Conservation (phyloP, 2,329 filamentous ascomycete species). For the Venturia effusa region DNA sequence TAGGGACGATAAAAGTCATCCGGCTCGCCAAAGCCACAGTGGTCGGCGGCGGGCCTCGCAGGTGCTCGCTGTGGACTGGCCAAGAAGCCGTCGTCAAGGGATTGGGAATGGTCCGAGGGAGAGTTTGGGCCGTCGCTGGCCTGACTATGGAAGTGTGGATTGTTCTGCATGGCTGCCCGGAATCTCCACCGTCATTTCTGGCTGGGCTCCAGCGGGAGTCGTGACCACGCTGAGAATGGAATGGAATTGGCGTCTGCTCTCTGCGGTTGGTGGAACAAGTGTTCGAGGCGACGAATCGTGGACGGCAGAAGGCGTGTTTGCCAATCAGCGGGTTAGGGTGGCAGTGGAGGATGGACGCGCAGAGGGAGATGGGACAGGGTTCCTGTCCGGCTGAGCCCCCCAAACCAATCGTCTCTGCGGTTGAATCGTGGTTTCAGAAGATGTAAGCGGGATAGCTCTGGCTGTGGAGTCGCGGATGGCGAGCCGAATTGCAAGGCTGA, state of each 20-base stretch:
- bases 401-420: neutral
- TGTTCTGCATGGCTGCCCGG: conserved; percentile 4
- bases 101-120: neutral
- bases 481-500: neutral
- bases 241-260: neutral
- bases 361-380: neutral
- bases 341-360: neutral
- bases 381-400: neutral
- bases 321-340: conserved; percentile 1
- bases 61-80: neutral
- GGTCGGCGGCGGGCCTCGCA: neutral
- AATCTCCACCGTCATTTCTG: neutral
- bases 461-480: neutral
- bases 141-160: neutral
- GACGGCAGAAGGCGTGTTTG: neutral
- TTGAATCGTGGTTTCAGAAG: neutral
- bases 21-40: conserved; percentile 10
- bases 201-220: neutral
- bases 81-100: neutral
- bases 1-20: conserved; percentile 15
- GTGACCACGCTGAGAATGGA: neutral
- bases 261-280: conserved; percentile 2
- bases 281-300: neutral
- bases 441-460: neutral
- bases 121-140: neutral